Evolutionary conservation across 2,329 filamentous ascomycete species (phyloP).

Genomic region (Colletotrichum orchidophilum): DNA sequence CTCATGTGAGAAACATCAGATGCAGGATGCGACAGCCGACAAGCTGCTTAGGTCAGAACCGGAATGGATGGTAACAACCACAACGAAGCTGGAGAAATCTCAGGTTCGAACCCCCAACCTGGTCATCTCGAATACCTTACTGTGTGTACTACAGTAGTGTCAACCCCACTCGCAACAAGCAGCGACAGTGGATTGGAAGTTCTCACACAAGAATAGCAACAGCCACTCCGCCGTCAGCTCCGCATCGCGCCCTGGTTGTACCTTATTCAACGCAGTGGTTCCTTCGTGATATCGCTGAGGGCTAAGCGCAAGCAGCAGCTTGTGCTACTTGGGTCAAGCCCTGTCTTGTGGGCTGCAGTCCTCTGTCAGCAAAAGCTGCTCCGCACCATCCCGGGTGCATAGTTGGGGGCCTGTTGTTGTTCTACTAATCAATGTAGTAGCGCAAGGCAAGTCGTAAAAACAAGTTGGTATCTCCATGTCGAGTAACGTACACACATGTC

Average conservation of each 20-base stretch:
- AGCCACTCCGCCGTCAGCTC: neutral
- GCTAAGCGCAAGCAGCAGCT: neutral
- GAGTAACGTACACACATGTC: neutral
- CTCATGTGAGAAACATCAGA: slow-evolving; percentile 8
- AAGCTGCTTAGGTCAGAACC: neutral
- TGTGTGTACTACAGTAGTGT: neutral
- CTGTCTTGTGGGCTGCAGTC: neutral
- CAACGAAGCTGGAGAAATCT: neutral
- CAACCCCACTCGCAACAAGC: neutral
- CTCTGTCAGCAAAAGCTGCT: neutral
- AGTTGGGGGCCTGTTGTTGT: neutral
- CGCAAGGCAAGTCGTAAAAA: neutral
- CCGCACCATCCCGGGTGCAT: neutral
- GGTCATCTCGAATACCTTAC: neutral
- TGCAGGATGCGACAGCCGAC: neutral
- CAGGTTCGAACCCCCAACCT: neutral
- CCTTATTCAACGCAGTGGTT: neutral
- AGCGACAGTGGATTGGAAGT: neutral
- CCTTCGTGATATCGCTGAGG: neutral
- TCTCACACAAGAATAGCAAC: slow-evolving; percentile 13
- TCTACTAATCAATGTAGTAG: neutral
- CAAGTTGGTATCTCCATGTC: neutral
- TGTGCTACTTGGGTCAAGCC: neutral
- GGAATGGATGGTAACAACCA: neutral
- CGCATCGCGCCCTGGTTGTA: neutral